A percentile compares a stretch with the other conserved stretches of the same genome.
These are phyloP conservation scores for Apocynum venetum DNA, from an alignment of 257 asterid genomes.

Conservation along the genomic window DNA sequence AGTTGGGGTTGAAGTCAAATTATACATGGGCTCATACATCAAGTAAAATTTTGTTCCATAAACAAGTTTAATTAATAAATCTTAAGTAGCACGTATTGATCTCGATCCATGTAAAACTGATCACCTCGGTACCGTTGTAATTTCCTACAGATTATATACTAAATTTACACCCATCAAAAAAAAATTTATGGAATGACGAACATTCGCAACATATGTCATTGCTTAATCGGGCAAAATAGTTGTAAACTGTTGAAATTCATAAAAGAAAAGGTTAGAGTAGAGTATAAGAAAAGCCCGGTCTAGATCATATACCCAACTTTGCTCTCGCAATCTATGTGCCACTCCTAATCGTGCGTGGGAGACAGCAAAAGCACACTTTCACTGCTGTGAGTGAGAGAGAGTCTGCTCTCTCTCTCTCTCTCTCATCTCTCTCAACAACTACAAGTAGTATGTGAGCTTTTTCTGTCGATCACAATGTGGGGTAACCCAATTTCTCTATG, in stretches of 20 bases:
- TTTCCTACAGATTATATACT: not conserved
- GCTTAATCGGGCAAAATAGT: not conserved
- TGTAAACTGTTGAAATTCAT: not conserved
- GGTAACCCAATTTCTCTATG: constrained; percentile 1
- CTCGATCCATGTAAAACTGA: too few species aligned
- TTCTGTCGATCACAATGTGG: not conserved
- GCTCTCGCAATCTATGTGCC: not conserved
- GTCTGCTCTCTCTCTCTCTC: not conserved
- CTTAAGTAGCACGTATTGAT: too few species aligned
- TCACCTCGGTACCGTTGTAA: not conserved
- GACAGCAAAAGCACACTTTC: constrained; percentile 12
- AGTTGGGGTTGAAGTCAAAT: too few species aligned
- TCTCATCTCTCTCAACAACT: not conserved
- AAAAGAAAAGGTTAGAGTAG: not conserved
- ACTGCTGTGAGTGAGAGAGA: not conserved
- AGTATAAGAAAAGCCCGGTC: constrained; percentile 2
- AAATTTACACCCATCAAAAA: too few species aligned
- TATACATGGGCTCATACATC: too few species aligned
- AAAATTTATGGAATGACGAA: not conserved
- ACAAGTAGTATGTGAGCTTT: not conserved
- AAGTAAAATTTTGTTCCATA: too few species aligned
- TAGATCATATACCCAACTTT: too few species aligned
- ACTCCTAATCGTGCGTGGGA: not conserved
- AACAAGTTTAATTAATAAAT: too few species aligned
- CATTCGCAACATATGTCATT: not conserved